Evolutionary conservation across 441 rosid species (phyloP).

Genomic region (Populus hybrid): DNA sequence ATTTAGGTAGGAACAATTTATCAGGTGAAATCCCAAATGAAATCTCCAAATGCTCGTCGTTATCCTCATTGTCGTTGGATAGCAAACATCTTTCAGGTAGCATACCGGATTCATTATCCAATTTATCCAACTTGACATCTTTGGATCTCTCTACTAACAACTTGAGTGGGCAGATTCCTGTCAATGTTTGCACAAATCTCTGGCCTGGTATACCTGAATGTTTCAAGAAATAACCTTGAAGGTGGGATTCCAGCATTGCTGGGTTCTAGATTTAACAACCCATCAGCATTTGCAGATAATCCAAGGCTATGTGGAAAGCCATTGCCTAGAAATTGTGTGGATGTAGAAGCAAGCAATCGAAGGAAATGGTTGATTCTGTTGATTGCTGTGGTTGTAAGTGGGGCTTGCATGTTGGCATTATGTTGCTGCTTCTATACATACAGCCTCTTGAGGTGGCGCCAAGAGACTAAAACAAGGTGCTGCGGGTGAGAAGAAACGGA

Average conservation of each 20-base stretch:
- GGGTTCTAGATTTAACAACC: constrained; percentile 58
- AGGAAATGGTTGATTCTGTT: constrained; percentile 59
- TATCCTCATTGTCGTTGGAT: constrained; percentile 52
- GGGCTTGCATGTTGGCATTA: constrained; percentile 57
- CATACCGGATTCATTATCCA: constrained; percentile 60
- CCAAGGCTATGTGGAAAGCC: constrained; percentile 75
- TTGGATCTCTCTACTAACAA: constrained; percentile 81
- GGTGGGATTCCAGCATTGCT: constrained; percentile 69
- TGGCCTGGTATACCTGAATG: constrained; percentile 61
- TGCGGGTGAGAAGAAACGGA: constrained; percentile 78
- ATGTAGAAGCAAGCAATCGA: constrained; percentile 36
- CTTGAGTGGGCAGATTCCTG: constrained; percentile 75
- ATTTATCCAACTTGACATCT: constrained; percentile 47
- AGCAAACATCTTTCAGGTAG: constrained; percentile 64
- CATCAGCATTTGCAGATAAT: constrained; percentile 61
- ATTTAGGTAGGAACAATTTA: constrained; percentile 69
- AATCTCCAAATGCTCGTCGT: constrained; percentile 47
- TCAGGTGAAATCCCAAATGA: constrained; percentile 65
- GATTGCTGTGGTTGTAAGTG: constrained; percentile 51
- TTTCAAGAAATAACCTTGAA: constrained; percentile 64
- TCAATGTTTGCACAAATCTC: constrained; percentile 41
- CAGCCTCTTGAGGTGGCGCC: constrained; percentile 85
- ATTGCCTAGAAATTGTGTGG: constrained; percentile 43
- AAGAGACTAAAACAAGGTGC: constrained; percentile 65
- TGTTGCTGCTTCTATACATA: constrained; percentile 85